Evolutionary conservation across 306 rosid species (phyloP), one percentile per base, ranked within the genome.

Genomic region (Vigna nakashimae): DNA sequence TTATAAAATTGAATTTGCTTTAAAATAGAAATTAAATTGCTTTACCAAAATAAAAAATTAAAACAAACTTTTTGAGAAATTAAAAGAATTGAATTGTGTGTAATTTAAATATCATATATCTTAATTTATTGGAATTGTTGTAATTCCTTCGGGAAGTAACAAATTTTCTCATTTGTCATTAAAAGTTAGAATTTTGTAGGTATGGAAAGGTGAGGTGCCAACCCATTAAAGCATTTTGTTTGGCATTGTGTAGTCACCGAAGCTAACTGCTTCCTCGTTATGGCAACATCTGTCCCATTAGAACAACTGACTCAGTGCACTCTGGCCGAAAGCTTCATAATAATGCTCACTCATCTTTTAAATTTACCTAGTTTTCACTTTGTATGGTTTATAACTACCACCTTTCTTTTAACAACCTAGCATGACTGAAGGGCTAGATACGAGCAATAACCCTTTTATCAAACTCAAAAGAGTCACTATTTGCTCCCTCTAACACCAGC

Each of bases 401-500:
- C 49, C 52, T 46, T 52, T 58, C 43, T 13, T 71, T 24, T 73
- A 67, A 66, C 26, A 73, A 22, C 42, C 65, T 30, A 65, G 60
- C 18, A 49, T 65, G 26, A 72, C 18, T 73, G 76, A 77, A 66
- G 80, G 68, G 67, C 59, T 73, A 78, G 73, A 83, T 78, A 15
- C 73, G 77, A 73, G 73, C 74, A 67, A 43, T 34, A 65, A 34
- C 69, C 82, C 73, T 75, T 74, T 63, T 65, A 12, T 67, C 18
- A 65, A n/a, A 65, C 50, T 38, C 50, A 18, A 18, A 42, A 42
- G 32, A 17, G 18, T 50, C 28, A 50, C 10, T 38, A 59, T 71
- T 79, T 82, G 86, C 77, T 75, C 80, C 82, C 86, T 85, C 69
- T 46, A 70, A 66, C 80, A 72, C 71, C 77, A 58, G 76, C 84